phyloP scores from a whole-genome alignment of 495 filamentous ascomycete species.

The Endocarpon pusillum region DNA sequence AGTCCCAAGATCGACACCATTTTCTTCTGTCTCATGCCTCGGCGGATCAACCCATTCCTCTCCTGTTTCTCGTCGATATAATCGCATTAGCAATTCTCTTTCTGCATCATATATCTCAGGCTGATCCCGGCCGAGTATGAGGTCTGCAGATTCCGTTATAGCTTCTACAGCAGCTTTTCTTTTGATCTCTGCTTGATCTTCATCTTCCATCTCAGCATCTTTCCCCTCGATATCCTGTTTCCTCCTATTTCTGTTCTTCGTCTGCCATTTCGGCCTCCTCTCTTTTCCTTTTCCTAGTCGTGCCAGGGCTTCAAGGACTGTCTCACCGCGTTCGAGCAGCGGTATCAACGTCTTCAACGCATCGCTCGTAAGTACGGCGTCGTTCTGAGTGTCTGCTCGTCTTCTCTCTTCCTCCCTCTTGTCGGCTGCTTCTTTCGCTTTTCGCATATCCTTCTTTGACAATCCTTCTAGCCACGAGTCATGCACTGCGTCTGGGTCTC shows the following conservation, averaged over 20 bases:
- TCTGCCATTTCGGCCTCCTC: conserved; percentile 44
- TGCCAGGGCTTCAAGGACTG: conserved; percentile 72
- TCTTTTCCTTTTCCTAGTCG: conserved; percentile 54
- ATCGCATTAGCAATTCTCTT: conserved; percentile 65
- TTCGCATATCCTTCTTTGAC: conserved; percentile 81
- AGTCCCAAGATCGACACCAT: conserved; percentile 10
- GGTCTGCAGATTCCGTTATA: conserved; percentile 79
- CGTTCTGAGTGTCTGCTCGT: conserved; percentile 49
- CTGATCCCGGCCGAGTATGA: conserved; percentile 62
- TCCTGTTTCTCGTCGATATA: conserved; percentile 74
- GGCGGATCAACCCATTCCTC: conserved; percentile 71
- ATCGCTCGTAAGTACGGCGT: conserved; percentile 58
- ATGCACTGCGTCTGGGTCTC: conserved; percentile 76
- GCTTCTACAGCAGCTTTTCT: conserved; percentile 57
- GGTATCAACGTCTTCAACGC: conserved; percentile 53
- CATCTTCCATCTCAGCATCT: conserved; percentile 44
- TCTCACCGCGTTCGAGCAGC: conserved; percentile 66
- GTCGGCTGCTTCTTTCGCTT: conserved; percentile 73
- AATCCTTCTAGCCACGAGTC: conserved; percentile 86
- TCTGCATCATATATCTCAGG: conserved; percentile 80
- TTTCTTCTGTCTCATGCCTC: conserved; percentile 9
- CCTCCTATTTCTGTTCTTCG: conserved; percentile 35
- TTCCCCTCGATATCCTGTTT: conserved; percentile 38
- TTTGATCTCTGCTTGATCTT: conserved; percentile 52
- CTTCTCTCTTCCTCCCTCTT: conserved; percentile 63